Percentiles rank a stretch among this genome's conserved stretches.
phyloP scores from a whole-genome alignment of 371 early-diverging fungal genomes.

The Syncephalis fuscata region DNA sequence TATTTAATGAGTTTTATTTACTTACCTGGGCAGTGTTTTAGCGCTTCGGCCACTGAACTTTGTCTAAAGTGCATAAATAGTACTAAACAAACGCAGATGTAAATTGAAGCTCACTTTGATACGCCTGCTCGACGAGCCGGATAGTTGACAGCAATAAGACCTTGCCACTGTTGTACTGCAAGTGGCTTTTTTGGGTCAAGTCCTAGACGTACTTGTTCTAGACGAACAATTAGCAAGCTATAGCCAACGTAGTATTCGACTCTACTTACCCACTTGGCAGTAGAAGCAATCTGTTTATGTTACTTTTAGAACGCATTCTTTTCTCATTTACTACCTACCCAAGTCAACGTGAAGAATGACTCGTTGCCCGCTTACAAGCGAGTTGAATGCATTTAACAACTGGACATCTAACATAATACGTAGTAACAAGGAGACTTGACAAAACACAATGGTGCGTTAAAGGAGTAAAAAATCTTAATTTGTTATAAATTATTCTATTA shows the following conservation, averaged over 20 bases:
- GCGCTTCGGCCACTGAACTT: slow-evolving; percentile 33
- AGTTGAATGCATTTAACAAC: too few species aligned
- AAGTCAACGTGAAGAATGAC: slow-evolving; percentile 5
- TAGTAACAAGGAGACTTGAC: too few species aligned
- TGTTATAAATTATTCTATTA: too few species aligned
- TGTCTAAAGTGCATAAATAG: slow-evolving; percentile 24
- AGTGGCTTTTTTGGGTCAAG: slow-evolving; percentile 47
- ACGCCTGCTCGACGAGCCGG: not conserved
- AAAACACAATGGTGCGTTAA: too few species aligned
- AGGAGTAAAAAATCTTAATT: too few species aligned
- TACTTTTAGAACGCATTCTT: not conserved
- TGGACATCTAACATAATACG: too few species aligned
- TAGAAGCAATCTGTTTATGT: slow-evolving; percentile 4
- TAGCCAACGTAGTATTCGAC: not conserved
- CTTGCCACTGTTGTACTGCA: slow-evolving; percentile 85
- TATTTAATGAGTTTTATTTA: not conserved
- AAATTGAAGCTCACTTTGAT: not conserved
- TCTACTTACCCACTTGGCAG: slow-evolving; percentile 6
- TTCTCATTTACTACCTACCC: not conserved
- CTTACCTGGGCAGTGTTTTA: slow-evolving; percentile 40
- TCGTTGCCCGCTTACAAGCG: too few species aligned
- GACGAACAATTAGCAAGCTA: not conserved
- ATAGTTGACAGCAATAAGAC: slow-evolving; percentile 68
- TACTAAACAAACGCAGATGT: slow-evolving; percentile 23
- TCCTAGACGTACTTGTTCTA: slow-evolving; percentile 59